These are phyloP conservation scores for Eutrema japonicum DNA, from an alignment of 345 rosid genomes.

Conservation along the genomic window DNA sequence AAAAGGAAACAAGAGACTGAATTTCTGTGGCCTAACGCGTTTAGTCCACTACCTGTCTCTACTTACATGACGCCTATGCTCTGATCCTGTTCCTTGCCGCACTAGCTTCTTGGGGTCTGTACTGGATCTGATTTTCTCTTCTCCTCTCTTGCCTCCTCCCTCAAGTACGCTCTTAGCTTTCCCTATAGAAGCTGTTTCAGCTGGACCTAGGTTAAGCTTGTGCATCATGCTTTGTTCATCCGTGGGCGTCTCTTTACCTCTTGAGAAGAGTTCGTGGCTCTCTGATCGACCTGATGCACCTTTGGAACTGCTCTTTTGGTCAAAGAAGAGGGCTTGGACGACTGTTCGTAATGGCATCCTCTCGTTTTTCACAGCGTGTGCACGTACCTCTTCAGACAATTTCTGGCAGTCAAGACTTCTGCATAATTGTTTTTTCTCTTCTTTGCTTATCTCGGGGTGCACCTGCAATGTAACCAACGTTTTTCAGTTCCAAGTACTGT, in stretches of 20 bases:
- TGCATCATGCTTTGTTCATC: conserved; percentile 29
- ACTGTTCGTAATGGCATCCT: conserved; percentile 91
- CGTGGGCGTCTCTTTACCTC: conserved; percentile 26
- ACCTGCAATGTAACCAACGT: conserved; percentile 53
- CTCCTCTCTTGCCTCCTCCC: conserved; percentile 30
- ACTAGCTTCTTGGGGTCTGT: conserved; percentile 36
- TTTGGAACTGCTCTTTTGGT: conserved; percentile 65
- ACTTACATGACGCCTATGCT: conserved; percentile 32
- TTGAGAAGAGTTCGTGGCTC: conserved; percentile 31
- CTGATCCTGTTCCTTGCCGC: conserved; percentile 25
- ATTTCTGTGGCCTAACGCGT: conserved; percentile 25
- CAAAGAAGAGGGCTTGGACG: conserved; percentile 90
- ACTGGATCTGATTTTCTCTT: conserved; percentile 30
- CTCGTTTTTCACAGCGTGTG: conserved; percentile 95
- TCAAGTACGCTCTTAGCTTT: conserved; percentile 33
- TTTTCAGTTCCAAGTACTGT: conserved; percentile 22
- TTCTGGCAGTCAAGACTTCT: conserved; percentile 90
- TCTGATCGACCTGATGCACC: conserved; percentile 30
- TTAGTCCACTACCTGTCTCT: conserved; percentile 37
- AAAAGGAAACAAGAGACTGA: conserved; percentile 19
- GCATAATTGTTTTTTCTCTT: conserved; percentile 81
- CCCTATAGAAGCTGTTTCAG: conserved; percentile 36
- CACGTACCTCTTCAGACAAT: conserved; percentile 78
- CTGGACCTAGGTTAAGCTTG: conserved; percentile 41
- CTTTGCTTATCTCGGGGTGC: conserved; percentile 85